A percentile compares a stretch with the other conserved stretches of the same genome.
Evolutionary conservation across 495 filamentous ascomycete genomes (phyloP).

Genomic region (Stereocaulon alpinum): DNA sequence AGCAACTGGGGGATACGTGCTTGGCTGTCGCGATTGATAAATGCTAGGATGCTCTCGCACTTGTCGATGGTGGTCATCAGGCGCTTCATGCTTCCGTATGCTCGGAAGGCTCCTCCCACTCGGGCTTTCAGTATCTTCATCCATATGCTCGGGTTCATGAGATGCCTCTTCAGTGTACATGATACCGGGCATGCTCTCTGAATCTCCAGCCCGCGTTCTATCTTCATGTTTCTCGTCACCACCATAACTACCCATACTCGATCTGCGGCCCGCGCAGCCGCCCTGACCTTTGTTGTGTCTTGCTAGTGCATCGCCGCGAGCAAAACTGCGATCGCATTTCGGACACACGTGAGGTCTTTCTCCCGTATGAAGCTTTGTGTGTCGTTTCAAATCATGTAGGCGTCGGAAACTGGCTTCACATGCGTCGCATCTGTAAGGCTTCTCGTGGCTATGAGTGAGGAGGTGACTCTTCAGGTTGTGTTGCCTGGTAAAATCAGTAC

Average conservation of each 20-base stretch:
- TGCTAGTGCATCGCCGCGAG: conserved; percentile 87
- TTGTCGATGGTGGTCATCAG: conserved; percentile 37
- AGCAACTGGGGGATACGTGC: conserved; percentile 69
- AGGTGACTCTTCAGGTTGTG: conserved; percentile 99
- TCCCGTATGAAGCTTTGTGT: conserved; percentile 92
- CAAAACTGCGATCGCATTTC: conserved; percentile 89
- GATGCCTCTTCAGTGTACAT: conserved; percentile 50
- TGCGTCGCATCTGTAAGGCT: conserved; percentile 83
- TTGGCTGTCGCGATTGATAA: conserved; percentile 50
- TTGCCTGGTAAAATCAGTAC: conserved; percentile 92
- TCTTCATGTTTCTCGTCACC: conserved; percentile 68
- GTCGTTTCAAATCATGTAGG: conserved; percentile 90
- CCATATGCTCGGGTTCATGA: conserved; percentile 47
- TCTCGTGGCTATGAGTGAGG: conserved; percentile 96
- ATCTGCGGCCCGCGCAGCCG: conserved; percentile 81
- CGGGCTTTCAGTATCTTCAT: conserved; percentile 46
- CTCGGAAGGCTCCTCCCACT: conserved; percentile 52
- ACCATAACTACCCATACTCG: conserved; percentile 77
- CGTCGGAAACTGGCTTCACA: conserved; percentile 86
- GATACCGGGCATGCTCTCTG: conserved; percentile 70
- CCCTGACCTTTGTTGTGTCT: conserved; percentile 93
- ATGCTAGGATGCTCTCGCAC: conserved; percentile 35
- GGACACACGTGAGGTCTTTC: conserved; percentile 91
- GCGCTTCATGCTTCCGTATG: conserved; percentile 58
- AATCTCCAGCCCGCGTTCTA: conserved; percentile 35